Evolutionary conservation across 1,139 yeast genomes (phyloP), one percentile per base, ranked within the genome.

Genomic region (Wickerhamiella pararugosa): DNA sequence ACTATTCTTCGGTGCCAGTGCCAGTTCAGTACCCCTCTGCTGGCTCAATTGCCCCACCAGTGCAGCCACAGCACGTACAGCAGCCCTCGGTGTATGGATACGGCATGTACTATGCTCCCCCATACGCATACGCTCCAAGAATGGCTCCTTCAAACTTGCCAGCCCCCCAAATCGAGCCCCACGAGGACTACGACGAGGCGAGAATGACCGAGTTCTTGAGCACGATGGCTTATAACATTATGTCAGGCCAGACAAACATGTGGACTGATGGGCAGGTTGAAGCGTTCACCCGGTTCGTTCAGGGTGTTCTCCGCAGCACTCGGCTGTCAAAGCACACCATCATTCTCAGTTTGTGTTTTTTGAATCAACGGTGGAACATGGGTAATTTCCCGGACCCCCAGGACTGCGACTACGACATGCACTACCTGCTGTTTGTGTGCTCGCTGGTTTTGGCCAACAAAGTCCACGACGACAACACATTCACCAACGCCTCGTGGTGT

Each of bases 381-480:
- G 55, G 54, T 8, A 46, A 47, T 36, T 45, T 53, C 25, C 47
- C 37, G 8, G 37, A 26, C 37, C 21, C 38, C 9, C 39, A 28
- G 49, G 57, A 29, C 36, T 48, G 40, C 52, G 56, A 41, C 30
- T 57, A 61, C 32, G 52, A 47, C 31, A 52, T 35, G 36, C 56
- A 49, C 52, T 33, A 47, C 53, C 69, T 74, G 49, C 70, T 73
- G 55, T 65, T 84, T 44, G 76, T 80, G 38, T 70, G 80, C 29
- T 71, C 93, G 1, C 69, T 90, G 39, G 73, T 90, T 34, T 67
- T 90, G 49, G 94, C 96, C 37, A 90, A 90, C 65, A 90, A 90
- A 63, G 83, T 86, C 60, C 86, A 87, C 58, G 97, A 90, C 61
- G 98, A 90, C 64, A 86, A 87, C 63, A 90, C 97, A 26, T 90